Evolutionary conservation across 257 asterid species (phyloP), one percentile per base, ranked within the genome.

Genomic region (Rubia yunnanensis): DNA sequence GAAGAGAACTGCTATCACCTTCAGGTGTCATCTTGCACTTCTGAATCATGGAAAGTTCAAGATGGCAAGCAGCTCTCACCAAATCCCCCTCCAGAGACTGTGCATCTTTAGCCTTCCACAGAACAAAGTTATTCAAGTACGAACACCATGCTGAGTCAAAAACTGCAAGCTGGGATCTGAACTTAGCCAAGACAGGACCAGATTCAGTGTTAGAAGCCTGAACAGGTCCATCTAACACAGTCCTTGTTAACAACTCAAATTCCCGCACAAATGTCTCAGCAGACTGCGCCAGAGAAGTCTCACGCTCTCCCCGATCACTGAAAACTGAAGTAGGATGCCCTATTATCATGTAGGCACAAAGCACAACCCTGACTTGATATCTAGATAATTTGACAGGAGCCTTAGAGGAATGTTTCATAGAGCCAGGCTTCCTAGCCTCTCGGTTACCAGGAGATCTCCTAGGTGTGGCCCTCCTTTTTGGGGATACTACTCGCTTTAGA

Each of bases 101-200:
- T 24, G 99, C 97, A 82, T 94, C 98, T 84, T 86, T 94, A 32
- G 81, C 86, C 80, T 94, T 94, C 99, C 99, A 94, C 55, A 82
- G 79, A 79, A 94, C 98, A 81, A 94, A 94, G 76, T 94, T 88
- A 83, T 86, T 86, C 85, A 94, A 82, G 65, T 81, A 94, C 46
- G 95, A 85, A 74, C 98, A 90, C 99, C 99, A 94, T 24, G 98
- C 84, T 55, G 88, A 79, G 82, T 94, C 99, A 81, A 88, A 94
- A 56, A 73, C 80, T 46, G 80, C 84, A 79, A 94, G 95, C 83
- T 90, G 99, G 57, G 71, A 74, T 74, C 83, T 83, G 75, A 90
- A 88, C 63, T 86, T 84, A 57, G 67, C 78, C 30, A 69, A 20
- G 10, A 62, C 73, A 52, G 22, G 39, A 39, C 71, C 84, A 74